These are phyloP conservation scores for Trapa incisa DNA, from an alignment of 345 rosid species.

Conservation along the genomic window DNA sequence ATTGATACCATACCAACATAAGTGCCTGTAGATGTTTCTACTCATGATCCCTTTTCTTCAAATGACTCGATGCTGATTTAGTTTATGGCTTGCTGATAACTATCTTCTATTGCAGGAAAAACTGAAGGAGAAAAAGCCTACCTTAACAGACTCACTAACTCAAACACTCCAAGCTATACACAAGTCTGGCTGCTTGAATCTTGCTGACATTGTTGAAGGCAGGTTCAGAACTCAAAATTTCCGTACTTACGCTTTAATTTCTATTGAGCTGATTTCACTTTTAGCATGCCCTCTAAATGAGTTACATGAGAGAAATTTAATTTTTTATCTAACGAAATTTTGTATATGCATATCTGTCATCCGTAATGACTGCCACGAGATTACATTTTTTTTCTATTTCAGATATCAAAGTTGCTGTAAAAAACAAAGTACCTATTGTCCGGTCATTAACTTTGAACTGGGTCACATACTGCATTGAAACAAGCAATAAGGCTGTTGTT, in stretches of 20 bases:
- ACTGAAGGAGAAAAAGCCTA: slow-evolving; percentile 95
- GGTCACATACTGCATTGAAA: slow-evolving; percentile 88
- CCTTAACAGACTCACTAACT: slow-evolving; percentile 55
- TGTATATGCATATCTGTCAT: background rate
- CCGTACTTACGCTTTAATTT: background rate
- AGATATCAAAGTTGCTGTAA: slow-evolving; percentile 76
- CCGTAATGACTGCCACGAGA: slow-evolving; percentile 6
- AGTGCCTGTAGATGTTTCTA: background rate
- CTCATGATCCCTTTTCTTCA: background rate
- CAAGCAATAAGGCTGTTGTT: slow-evolving; percentile 79
- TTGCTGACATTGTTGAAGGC: slow-evolving; percentile 88
- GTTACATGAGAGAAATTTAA: background rate
- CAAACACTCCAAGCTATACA: slow-evolving; percentile 92
- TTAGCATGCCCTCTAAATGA: background rate
- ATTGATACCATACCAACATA: background rate
- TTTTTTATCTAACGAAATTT: background rate
- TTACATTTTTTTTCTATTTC: slow-evolving; percentile 15
- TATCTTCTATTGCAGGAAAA: slow-evolving; percentile 59
- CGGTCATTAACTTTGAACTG: slow-evolving; percentile 96
- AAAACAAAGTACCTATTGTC: slow-evolving; percentile 98
- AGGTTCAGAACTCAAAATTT: slow-evolving; percentile 21
- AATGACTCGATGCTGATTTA: background rate
- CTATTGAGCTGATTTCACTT: background rate
- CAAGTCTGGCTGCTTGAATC: slow-evolving; percentile 83
- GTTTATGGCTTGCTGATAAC: slow-evolving; percentile 10